A percentile compares a stretch with the other conserved stretches of the same genome.
phyloP scores from a whole-genome alignment of 164 flowering plant genomes.

The Magnolia sinica region DNA sequence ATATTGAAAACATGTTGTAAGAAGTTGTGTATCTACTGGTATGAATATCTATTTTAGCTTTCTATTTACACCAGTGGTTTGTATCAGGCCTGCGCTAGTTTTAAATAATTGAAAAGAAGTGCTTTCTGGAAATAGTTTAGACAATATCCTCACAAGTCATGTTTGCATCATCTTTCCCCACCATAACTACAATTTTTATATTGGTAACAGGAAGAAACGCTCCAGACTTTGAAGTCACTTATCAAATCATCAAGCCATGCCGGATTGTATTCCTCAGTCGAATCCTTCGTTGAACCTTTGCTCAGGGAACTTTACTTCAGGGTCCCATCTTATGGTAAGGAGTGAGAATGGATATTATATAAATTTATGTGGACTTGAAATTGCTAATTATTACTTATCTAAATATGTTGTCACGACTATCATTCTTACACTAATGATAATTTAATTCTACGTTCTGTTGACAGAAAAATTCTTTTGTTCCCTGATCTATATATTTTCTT shows the following conservation, averaged over 20 bases:
- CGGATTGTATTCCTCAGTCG: conserved; percentile 37
- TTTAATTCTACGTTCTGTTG: not conserved
- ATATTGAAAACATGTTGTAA: too few species aligned
- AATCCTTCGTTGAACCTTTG: conserved; percentile 49
- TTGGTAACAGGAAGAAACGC: conserved; percentile 35
- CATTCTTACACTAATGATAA: not conserved
- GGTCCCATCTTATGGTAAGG: conserved; percentile 38
- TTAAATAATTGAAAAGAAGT: not conserved
- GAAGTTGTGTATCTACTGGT: too few species aligned
- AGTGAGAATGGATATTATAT: not conserved
- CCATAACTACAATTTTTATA: not conserved
- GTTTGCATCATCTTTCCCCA: not conserved
- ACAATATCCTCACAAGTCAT: not conserved
- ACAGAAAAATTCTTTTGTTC: not conserved
- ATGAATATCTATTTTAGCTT: too few species aligned
- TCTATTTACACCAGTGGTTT: too few species aligned
- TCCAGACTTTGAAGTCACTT: conserved; percentile 36
- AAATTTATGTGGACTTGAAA: not conserved
- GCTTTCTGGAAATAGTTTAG: too few species aligned
- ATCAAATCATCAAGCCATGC: conserved; percentile 57
- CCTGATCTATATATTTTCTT: not conserved
- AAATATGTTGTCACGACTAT: not conserved
- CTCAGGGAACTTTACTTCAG: conserved; percentile 41
- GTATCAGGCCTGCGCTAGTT: too few species aligned
- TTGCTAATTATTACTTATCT: not conserved